Percentiles rank a stretch among this genome's conserved stretches.
These are phyloP conservation scores for Pseudogymnoascus sp. DNA, from an alignment of 2,329 filamentous ascomycete genomes.

Conservation along the genomic window DNA sequence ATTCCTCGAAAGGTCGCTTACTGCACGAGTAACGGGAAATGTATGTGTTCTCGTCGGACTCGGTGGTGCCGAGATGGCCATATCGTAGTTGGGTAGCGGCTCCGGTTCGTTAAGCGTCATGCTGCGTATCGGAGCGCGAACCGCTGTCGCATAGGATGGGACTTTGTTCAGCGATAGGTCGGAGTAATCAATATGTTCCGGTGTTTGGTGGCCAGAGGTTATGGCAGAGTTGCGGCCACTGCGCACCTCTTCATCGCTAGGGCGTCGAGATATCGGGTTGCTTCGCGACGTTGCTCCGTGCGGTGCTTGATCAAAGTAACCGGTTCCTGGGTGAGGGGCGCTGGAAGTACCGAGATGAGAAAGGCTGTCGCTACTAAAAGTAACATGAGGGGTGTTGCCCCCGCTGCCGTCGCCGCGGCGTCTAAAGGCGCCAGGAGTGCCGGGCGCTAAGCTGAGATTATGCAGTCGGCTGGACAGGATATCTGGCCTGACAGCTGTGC, in stretches of 20 bases:
- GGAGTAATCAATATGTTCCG: slow-evolving; percentile 46
- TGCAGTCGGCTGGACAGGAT: slow-evolving; percentile 59
- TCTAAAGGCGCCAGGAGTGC: slow-evolving; percentile 25
- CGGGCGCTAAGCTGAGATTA: slow-evolving; percentile 52
- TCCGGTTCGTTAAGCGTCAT: slow-evolving; percentile 40
- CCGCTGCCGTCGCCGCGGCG: slow-evolving; percentile 25
- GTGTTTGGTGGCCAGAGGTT: slow-evolving; percentile 44
- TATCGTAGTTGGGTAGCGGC: slow-evolving; percentile 57
- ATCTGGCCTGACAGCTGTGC: slow-evolving; percentile 39
- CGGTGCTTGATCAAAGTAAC: slow-evolving; percentile 21
- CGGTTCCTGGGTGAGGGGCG: slow-evolving; percentile 23
- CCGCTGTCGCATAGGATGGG: slow-evolving; percentile 67
- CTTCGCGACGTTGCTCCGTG: slow-evolving; percentile 22
- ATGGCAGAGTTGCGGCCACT: slow-evolving; percentile 34
- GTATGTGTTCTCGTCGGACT: slow-evolving; percentile 22
- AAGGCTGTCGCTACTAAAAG: slow-evolving; percentile 21
- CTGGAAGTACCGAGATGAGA: slow-evolving; percentile 14
- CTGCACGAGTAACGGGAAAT: slow-evolving; percentile 13
- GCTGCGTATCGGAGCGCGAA: slow-evolving; percentile 50
- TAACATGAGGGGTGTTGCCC: slow-evolving; percentile 26
- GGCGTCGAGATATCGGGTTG: slow-evolving; percentile 35
- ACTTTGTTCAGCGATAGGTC: slow-evolving; percentile 50
- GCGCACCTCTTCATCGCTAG: slow-evolving; percentile 36
- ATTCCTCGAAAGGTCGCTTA: not conserved
- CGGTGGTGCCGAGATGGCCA: slow-evolving; percentile 46